Evolutionary conservation across 305 asterid species (phyloP), one percentile per base, ranked within the genome.

Genomic region (Ilex paraguariensis): DNA sequence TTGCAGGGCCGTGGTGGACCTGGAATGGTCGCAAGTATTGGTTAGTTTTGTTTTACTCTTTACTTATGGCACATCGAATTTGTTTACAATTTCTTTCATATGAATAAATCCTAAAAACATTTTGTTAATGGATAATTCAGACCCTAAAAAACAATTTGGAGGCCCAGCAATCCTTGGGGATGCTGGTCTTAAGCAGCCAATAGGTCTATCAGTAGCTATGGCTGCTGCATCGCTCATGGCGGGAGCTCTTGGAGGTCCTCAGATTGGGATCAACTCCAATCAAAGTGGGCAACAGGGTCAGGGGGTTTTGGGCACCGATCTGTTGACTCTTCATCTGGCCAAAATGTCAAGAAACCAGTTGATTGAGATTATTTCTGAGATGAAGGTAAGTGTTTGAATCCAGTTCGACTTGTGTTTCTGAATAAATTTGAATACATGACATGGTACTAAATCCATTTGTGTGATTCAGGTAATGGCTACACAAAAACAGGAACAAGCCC

Each of bases 1-100:
- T 71, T 75, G 81, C 90, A 91, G 98, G 96, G 90, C 30, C 84
- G 95, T 30, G 98, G 95, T 45, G 92, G 92, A 59, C 92, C 96
- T 60, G 96, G 96, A 54, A 75, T 83, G 82, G 79, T 73, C 53
- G 31, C 89, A 10, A 82, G 73, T 81, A 77, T 56, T 75, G 95
- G 98, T 86, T 70, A 70, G 84, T 65, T 74, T 63, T 70, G 56
- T 46, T 33, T 66, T 70, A 40, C 63, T 60, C 56, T 65, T 32
- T 66, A 42, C 48, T 64, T 45, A 70, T 66, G 63, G n/a, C 57
- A 48, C 60, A 54, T 53, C 33, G 31, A 53, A 54, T 54, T 60
- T 70, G 42, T 36, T 36, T 36, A 8, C 42, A 36, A 36, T 36
- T 36, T 36, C 9, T 36, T 36, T 36, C 9, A 36, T 36, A 4